Base-by-base conservation (phyloP, 345 rosid species). In the Angophora floribunda region DNA sequence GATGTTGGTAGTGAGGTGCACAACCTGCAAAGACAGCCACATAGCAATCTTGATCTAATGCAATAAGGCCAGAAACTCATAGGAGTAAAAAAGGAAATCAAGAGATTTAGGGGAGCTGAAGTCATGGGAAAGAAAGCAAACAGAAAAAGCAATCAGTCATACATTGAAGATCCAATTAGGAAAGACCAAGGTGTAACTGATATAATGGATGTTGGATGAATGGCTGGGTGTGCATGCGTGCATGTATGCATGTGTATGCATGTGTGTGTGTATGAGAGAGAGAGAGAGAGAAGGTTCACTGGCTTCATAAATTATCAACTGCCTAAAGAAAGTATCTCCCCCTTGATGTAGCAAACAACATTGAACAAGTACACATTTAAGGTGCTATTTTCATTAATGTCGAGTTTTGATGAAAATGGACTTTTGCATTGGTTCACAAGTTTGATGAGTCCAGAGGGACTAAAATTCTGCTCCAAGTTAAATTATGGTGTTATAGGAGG, bases 1-100 rank as follows among this genome's bases (percentile, higher is more conserved):
- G 88, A 92, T 89, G 90, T 91, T 89, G 78, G 82, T 88, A 41
- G 98, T 96, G 93, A 95, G 90, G 86, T 41, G 92, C 87, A 85
- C 90, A 86, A 96, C 97, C 99, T 96, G 94, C 87, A 93, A 91
- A 88, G 90, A 86, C 85, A 41, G 84, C 32, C 47, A 85, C 52
- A 41, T 22, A 52, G 51, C 5, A 3, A 80, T 30, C 79, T 86
- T 26, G 82, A 86, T 59, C 55, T n/a, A n/a, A 51, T 50, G 53
- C 86, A 19, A 75, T 85, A 52, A 85, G 80, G 80, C 9, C 3
- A 24, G 80, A 70, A 17, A 32, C 13, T 70, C 22, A 32, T 45
- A 70, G 80, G 22, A 70, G 86, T 49, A 47, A n/a, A 85, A 26
- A 52, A 51, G 59, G 45, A 51, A 47, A 85, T 45, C 36, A 51